Evolutionary conservation across 2,329 filamentous ascomycete genomes (phyloP).

Genomic region (Zelopaecilomyces penicillatus): DNA sequence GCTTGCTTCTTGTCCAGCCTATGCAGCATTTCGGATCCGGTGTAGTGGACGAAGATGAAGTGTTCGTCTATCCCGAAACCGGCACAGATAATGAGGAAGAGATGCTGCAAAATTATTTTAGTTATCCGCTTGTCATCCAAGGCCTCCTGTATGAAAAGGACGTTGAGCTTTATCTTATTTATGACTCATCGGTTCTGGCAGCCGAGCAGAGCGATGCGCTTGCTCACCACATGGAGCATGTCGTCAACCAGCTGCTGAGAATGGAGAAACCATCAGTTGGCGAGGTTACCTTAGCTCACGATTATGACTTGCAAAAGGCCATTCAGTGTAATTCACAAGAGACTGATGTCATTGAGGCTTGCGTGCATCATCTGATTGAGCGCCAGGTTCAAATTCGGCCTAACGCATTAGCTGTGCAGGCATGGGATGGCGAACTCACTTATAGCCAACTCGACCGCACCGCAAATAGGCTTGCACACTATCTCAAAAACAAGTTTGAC

Average conservation of each 20-base stretch:
- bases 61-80: not conserved
- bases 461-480: not conserved
- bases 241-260: constrained; percentile 10
- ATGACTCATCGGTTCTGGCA: constrained; percentile 6
- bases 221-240: constrained; percentile 9
- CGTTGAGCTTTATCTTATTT: constrained; percentile 5
- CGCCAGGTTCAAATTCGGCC: not conserved
- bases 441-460: not conserved
- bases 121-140: constrained; percentile 10
- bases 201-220: constrained; percentile 7
- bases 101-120: constrained; percentile 9
- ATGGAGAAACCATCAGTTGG: not conserved
- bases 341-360: not conserved
- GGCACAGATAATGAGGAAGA: not conserved
- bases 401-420: not conserved
- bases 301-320: constrained; percentile 1
- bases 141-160: constrained; percentile 2
- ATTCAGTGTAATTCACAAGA: no score
- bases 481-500: not conserved
- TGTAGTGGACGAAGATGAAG: not conserved
- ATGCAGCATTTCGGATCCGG: not conserved
- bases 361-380: not conserved
- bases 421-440: not conserved
- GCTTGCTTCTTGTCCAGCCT: no score
- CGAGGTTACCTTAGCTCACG: not conserved